These are phyloP conservation scores for Coniella lustricola DNA, from an alignment of 2,329 filamentous ascomycete genomes.

Conservation along the genomic window DNA sequence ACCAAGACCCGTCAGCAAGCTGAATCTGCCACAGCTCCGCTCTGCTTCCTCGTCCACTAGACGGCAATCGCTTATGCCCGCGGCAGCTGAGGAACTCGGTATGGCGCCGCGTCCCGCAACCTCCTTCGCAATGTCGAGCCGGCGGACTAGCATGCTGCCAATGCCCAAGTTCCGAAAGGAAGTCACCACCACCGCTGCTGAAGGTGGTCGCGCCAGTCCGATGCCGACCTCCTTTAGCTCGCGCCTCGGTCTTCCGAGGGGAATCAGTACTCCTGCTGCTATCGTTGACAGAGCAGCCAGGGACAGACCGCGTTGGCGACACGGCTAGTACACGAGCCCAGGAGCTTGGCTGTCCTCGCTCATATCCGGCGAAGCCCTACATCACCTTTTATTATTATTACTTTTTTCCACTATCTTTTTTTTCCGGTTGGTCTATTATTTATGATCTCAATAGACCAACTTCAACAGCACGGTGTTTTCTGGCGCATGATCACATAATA, in stretches of 20 bases:
- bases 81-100: conserved; percentile 27
- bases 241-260: conserved; percentile 8
- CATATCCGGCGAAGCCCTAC: too few species aligned
- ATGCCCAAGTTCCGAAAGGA: conserved; percentile 29
- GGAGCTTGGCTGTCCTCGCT: too few species aligned
- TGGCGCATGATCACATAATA: background rate
- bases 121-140: conserved; percentile 41
- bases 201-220: conserved; percentile 11
- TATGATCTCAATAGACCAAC: background rate
- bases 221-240: conserved; percentile 4
- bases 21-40: conserved; percentile 47
- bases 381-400: too few species aligned
- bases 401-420: background rate
- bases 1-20: conserved; percentile 35
- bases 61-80: conserved; percentile 35
- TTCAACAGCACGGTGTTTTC: conserved; percentile 10
- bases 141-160: conserved; percentile 49
- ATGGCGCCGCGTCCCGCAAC: conserved; percentile 43
- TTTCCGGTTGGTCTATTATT: background rate
- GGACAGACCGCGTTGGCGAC: conserved; percentile 11
- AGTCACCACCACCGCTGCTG: background rate
- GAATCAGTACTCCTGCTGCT: conserved; percentile 2
- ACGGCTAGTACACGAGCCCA: background rate
- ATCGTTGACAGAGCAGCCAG: conserved; percentile 6
- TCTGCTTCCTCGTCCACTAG: conserved; percentile 33